Base-by-base conservation (phyloP, 2,329 filamentous ascomycete species). In the Fusarium chuoi region DNA sequence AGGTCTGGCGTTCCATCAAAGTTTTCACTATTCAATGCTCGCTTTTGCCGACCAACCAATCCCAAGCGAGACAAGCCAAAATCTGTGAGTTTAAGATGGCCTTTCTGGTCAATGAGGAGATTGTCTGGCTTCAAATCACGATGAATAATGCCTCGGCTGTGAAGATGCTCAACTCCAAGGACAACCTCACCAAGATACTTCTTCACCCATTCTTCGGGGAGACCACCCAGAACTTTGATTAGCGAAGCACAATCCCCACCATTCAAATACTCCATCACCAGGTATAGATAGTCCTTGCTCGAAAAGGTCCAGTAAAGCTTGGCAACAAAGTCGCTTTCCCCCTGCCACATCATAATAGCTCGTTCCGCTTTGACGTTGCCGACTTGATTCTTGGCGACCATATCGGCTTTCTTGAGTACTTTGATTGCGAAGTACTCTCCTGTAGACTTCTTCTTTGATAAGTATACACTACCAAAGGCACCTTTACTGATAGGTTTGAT, bases 311-410 rank as follows among this genome's bases (percentile, higher is more conserved):
- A 99, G 84, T 98, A 99, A 18, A 99, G 88, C 85, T 99, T 99
- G 33, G 96, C 96, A 65, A 99, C 96, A 81, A 99, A 99, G 68
- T 99, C 96, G 81, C 97, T 99, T 82, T 98, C 95, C 28, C 96
- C 96, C 84, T 99, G 96, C 94, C 96, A 98, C 96, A 99, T 99
- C 96, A 99, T 98, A 80, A 99, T 99, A 28, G 97, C 97, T 75
- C 96, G 90, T 83, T 99, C 96, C 14, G 97, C 96, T 83, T 99
- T 98, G 79, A 99, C 96, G 79, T 99, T 99, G 76, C 96, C 98
- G 77, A 99, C 95, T 81, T 99, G 96, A 81, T 99, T 99, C 84
- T 99, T 99, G 70, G 96, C 96, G 71, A 99, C 94, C 96, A 99
- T 99, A 86, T 99, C 96, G n/a, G 96, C 95, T 84, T 99, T 99